Conservation (phyloP, 2,329 filamentous ascomycete species). For the Diaporthe sp. region DNA sequence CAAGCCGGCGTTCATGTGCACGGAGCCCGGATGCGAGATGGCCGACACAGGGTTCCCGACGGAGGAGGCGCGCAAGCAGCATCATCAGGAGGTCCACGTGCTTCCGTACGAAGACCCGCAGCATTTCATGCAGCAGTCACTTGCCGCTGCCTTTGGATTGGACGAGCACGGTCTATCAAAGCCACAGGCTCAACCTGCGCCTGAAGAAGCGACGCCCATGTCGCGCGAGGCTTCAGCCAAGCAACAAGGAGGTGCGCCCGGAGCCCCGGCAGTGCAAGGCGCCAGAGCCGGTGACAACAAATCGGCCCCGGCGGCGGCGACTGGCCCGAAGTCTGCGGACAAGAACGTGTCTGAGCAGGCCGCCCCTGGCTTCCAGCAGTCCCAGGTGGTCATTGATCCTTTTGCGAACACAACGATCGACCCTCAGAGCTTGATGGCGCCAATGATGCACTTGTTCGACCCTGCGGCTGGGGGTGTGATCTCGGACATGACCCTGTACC, state of each 20-base stretch:
- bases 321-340: constrained; percentile 45
- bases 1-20: constrained; percentile 63
- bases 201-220: constrained; percentile 61
- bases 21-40: constrained; percentile 68
- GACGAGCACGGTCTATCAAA: constrained; percentile 63
- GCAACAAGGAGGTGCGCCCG: constrained; percentile 60
- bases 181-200: constrained; percentile 51
- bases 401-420: constrained; percentile 66
- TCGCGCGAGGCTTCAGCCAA: constrained; percentile 66
- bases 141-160: constrained; percentile 65
- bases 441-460: constrained; percentile 57
- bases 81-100: constrained; percentile 71
- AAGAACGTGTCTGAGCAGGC: constrained; percentile 46
- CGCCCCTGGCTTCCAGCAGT: constrained; percentile 40
- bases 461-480: constrained; percentile 61
- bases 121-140: constrained; percentile 65
- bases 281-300: constrained; percentile 45
- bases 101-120: constrained; percentile 68
- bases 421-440: constrained; percentile 62
- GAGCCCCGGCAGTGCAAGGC: constrained; percentile 55
- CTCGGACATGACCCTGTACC: constrained; percentile 67
- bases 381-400: constrained; percentile 42
- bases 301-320: constrained; percentile 42
- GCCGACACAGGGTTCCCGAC: constrained; percentile 63
- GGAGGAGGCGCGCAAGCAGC: constrained; percentile 66